Evolutionary conservation across 2,329 filamentous ascomycete genomes (phyloP).

Genomic region (Pyrenophora teres): DNA sequence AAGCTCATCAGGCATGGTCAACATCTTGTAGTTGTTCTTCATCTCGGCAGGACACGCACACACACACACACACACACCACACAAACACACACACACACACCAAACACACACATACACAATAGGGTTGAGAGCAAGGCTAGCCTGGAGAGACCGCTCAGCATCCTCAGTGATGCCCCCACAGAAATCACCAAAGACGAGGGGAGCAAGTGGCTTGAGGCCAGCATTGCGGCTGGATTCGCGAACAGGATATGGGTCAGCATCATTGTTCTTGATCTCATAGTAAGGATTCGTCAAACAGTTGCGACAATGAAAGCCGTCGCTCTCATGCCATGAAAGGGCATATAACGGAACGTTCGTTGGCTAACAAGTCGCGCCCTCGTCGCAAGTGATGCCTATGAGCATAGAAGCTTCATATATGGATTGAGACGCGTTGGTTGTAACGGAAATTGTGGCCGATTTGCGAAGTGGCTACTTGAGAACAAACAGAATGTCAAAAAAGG

Average conservation of each 20-base stretch:
- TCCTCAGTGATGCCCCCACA: background rate
- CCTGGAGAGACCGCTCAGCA: background rate
- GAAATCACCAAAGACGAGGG: constrained; percentile 5
- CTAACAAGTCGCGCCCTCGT: too few relatives aligned
- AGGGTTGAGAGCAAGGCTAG: constrained; percentile 2
- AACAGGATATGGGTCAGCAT: too few relatives aligned
- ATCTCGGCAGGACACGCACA: constrained; percentile 1
- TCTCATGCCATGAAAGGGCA: too few relatives aligned
- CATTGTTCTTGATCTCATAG: too few relatives aligned
- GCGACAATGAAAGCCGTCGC: too few relatives aligned
- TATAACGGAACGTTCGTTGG: too few relatives aligned
- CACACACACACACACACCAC: background rate
- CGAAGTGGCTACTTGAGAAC: too few relatives aligned
- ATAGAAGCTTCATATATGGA: constrained; percentile 12
- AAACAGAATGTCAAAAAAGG: too few relatives aligned
- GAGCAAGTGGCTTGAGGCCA: too few relatives aligned
- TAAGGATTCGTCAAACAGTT: too few relatives aligned
- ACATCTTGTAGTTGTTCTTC: constrained; percentile 1
- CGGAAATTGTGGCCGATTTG: too few relatives aligned
- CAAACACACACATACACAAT: constrained; percentile 1
- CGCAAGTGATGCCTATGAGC: constrained; percentile 10
- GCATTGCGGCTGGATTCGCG: too few relatives aligned
- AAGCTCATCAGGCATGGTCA: constrained; percentile 9
- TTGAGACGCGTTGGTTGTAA: background rate
- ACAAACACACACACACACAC: background rate